These are phyloP conservation scores for Tetrapisispora pingtungensis DNA, from an alignment of 805 yeast species.

Conservation along the genomic window DNA sequence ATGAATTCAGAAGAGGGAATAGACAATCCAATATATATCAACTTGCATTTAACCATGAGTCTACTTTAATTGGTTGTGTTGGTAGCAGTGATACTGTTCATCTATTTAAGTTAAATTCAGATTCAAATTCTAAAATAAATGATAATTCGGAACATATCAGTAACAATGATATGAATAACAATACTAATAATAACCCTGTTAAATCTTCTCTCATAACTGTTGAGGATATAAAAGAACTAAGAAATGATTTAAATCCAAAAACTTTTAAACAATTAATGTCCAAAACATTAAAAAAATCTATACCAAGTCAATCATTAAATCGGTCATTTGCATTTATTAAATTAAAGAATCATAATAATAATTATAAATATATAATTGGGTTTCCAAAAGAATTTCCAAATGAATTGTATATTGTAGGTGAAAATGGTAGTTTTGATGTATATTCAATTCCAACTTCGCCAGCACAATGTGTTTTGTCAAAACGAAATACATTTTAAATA, in stretches of 20 bases:
- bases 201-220: conserved; percentile 1
- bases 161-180: neutral
- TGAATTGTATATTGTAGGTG: conserved; percentile 22
- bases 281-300: conserved; percentile 19
- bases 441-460: conserved; percentile 21
- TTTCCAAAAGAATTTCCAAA: conserved; percentile 27
- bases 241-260: conserved; percentile 9
- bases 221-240: neutral
- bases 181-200: neutral
- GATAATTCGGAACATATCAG: conserved; percentile 6
- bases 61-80: conserved; percentile 63
- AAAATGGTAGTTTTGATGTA: conserved; percentile 21
- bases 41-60: conserved; percentile 52
- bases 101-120: conserved; percentile 59
- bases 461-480: conserved; percentile 25
- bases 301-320: conserved; percentile 23
- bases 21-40: conserved; percentile 66
- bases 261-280: conserved; percentile 20
- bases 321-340: conserved; percentile 25
- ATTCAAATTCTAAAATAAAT: conserved; percentile 23
- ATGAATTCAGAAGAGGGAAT: conserved; percentile 63
- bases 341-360: neutral
- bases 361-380: conserved; percentile 10
- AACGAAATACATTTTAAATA: conserved; percentile 3
- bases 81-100: conserved; percentile 87